These are phyloP conservation scores for Volvox reticuliferus DNA, from an alignment of 139 green algal species.

Conservation along the genomic window DNA sequence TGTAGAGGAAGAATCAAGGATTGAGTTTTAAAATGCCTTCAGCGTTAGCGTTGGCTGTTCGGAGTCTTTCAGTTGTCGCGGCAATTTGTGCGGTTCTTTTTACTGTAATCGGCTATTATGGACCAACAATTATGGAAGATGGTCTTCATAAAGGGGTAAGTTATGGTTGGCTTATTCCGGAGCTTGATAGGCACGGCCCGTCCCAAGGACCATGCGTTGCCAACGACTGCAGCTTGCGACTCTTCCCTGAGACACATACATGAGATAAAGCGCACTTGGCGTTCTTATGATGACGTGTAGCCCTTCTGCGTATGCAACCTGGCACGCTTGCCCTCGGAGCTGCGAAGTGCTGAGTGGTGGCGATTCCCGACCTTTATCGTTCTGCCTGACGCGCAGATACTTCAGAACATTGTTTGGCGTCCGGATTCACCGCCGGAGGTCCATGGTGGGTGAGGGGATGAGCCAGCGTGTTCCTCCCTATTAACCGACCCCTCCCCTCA, in stretches of 20 bases:
- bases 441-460: not conserved
- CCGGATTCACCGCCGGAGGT: slow-evolving; percentile 26
- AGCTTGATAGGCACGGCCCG: not conserved
- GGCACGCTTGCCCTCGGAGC: not conserved
- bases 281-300: not conserved
- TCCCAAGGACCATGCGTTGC: not conserved
- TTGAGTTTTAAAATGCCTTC: no score
- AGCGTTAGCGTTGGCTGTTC: no score
- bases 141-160: slow-evolving; percentile 1
- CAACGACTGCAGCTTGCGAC: not conserved
- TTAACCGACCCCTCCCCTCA: not conserved
- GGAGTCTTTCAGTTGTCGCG: not conserved
- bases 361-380: not conserved
- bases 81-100: not conserved
- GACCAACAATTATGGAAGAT: not conserved
- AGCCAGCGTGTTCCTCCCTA: not conserved
- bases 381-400: not conserved
- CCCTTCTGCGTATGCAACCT: not conserved
- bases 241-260: not conserved
- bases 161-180: not conserved
- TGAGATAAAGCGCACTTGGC: not conserved
- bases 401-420: slow-evolving; percentile 25
- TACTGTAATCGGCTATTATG: not conserved
- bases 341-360: no score
- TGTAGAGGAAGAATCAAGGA: no score